These are phyloP conservation scores for Coemansia sp. DNA, from an alignment of 192 early-diverging fungal species.

Conservation along the genomic window DNA sequence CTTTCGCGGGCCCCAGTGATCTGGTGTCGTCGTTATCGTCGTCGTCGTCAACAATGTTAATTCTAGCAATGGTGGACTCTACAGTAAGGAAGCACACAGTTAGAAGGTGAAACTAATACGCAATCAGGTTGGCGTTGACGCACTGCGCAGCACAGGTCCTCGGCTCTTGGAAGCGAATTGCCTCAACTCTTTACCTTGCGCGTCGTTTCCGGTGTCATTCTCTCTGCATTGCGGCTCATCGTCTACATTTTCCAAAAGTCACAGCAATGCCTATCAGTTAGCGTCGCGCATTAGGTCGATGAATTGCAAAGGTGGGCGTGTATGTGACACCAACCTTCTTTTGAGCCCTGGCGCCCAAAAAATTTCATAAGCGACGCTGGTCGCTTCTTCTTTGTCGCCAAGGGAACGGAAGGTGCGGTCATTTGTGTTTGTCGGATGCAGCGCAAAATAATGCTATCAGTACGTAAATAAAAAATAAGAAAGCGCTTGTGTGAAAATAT, in stretches of 20 bases:
- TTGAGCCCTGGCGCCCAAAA: conserved; percentile 26
- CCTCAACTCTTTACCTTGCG: background rate
- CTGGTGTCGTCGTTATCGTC: background rate
- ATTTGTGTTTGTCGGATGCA: background rate
- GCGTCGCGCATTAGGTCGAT: background rate
- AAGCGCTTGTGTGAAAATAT: background rate
- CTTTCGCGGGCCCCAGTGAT: background rate
- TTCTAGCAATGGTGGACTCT: background rate
- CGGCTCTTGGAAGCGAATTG: background rate
- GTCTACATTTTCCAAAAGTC: background rate
- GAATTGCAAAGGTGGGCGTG: background rate
- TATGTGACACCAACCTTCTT: conserved; percentile 16
- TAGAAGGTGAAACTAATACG: background rate
- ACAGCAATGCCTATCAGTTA: background rate
- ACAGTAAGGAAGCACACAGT: background rate
- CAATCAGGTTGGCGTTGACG: background rate
- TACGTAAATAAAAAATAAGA: background rate
- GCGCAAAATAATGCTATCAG: background rate
- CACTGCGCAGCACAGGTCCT: background rate
- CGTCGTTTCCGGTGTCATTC: background rate
- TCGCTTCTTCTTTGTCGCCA: conserved; percentile 23
- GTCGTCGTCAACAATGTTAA: conserved; percentile 12
- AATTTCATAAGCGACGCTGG: conserved; percentile 37
- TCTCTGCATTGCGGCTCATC: background rate
- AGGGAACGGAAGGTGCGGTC: background rate